These are phyloP conservation scores for Polygonum maritimum DNA, from an alignment of 148 eudicot species.

Conservation along the genomic window DNA sequence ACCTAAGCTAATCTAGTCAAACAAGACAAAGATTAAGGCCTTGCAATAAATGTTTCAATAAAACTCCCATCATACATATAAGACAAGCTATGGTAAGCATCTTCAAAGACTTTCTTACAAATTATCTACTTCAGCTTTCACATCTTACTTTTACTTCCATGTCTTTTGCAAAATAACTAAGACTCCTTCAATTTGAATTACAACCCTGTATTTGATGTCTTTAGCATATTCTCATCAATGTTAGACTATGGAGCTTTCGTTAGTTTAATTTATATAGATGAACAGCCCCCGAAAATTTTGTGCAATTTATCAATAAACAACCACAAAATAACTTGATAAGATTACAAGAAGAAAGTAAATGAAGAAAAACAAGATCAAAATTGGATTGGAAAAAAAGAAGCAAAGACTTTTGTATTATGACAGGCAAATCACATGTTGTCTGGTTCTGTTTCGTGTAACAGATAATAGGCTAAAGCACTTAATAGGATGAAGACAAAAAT, in stretches of 20 bases:
- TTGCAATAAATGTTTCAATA: background rate
- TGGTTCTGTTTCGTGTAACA: background rate
- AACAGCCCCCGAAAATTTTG: background rate
- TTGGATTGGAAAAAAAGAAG: background rate
- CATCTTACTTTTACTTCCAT: too few relatives aligned
- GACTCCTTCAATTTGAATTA: background rate
- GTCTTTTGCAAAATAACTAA: background rate
- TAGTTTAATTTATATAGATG: background rate
- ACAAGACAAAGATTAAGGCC: background rate
- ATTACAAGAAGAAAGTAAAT: background rate
- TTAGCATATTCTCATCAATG: background rate
- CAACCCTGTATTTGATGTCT: background rate
- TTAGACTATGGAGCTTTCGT: background rate
- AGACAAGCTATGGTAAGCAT: background rate
- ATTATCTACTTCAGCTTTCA: too few relatives aligned
- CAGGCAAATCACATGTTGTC: background rate
- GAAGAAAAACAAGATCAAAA: background rate
- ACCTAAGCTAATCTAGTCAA: background rate
- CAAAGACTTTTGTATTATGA: background rate
- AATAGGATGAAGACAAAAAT: background rate
- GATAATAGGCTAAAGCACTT: background rate
- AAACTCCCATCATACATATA: background rate
- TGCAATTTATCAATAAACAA: background rate
- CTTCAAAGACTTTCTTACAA: background rate
- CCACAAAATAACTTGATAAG: background rate